A percentile compares a stretch with the other conserved stretches of the same genome.
Evolutionary conservation across 2,329 filamentous ascomycete genomes (phyloP).

Genomic region (Trichophaea hybrida): DNA sequence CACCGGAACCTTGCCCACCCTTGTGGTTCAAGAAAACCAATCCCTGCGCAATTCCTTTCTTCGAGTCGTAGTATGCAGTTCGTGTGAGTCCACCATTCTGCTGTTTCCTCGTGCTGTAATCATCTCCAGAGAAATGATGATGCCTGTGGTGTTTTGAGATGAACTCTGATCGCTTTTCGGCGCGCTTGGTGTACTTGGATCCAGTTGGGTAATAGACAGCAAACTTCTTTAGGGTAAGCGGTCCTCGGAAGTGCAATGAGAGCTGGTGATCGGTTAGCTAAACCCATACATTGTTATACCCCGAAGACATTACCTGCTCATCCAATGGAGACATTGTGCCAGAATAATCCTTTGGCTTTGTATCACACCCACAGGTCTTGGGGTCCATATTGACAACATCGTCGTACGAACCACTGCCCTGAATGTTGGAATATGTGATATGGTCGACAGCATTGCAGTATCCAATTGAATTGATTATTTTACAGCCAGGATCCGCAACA

Average conservation of each 20-base stretch:
- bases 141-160: slow-evolving; percentile 31
- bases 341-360: slow-evolving; percentile 39
- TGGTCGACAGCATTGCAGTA: slow-evolving; percentile 51
- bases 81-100: background rate
- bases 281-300: background rate
- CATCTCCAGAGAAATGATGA: background rate
- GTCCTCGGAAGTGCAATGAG: slow-evolving; percentile 58
- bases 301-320: slow-evolving; percentile 44
- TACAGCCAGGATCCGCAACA: slow-evolving; percentile 28
- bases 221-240: slow-evolving; percentile 50
- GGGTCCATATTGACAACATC: slow-evolving; percentile 47
- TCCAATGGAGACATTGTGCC: slow-evolving; percentile 53
- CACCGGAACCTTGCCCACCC: slow-evolving; percentile 42
- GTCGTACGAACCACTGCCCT: slow-evolving; percentile 47
- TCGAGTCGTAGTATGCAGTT: slow-evolving; percentile 32
- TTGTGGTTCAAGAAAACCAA: slow-evolving; percentile 46
- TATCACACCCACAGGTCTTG: slow-evolving; percentile 42
- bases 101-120: background rate
- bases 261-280: slow-evolving; percentile 37
- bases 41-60: slow-evolving; percentile 35
- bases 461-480: slow-evolving; percentile 42
- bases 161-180: slow-evolving; percentile 14
- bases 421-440: slow-evolving; percentile 53
- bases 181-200: background rate
- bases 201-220: slow-evolving; percentile 44